phyloP scores from a whole-genome alignment of 192 early-diverging fungal genomes.

The Rhizophagus clarus region DNA sequence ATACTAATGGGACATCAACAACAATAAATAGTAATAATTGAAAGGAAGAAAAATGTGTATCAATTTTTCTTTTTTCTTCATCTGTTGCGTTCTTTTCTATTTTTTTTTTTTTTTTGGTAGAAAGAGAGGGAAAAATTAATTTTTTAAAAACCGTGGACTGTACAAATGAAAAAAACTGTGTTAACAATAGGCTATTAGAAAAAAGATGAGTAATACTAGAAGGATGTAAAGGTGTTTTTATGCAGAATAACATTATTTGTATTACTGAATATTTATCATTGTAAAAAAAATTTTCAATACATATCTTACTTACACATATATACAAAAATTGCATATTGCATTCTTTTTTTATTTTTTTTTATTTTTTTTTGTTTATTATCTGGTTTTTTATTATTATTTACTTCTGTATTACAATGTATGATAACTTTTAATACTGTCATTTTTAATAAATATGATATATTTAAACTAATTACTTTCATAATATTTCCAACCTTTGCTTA shows the following conservation, averaged over 20 bases:
- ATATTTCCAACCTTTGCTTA: slow-evolving; percentile 30
- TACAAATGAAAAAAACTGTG: not conserved
- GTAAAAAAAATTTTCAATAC: not conserved
- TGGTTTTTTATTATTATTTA: too few relatives aligned
- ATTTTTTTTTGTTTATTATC: too few relatives aligned
- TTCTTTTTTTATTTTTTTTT: too few relatives aligned
- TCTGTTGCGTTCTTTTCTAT: not conserved
- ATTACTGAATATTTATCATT: not conserved
- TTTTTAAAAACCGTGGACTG: not conserved
- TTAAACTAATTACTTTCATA: too few relatives aligned
- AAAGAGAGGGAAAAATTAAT: not conserved
- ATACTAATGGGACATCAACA: slow-evolving; percentile 33
- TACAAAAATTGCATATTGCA: not conserved
- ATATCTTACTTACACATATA: not conserved
- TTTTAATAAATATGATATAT: too few relatives aligned
- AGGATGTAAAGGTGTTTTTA: not conserved
- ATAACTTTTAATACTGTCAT: too few relatives aligned
- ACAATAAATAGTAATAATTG: slow-evolving; percentile 26
- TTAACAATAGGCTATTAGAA: not conserved
- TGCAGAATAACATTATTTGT: not conserved
- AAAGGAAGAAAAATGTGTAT: not conserved
- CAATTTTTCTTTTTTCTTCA: not conserved
- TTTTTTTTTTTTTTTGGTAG: not conserved
- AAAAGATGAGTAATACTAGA: not conserved
- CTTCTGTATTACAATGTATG: too few relatives aligned